These are phyloP conservation scores for Penicillium glabrum DNA, from an alignment of 2,329 filamentous ascomycete genomes.

Conservation along the genomic window DNA sequence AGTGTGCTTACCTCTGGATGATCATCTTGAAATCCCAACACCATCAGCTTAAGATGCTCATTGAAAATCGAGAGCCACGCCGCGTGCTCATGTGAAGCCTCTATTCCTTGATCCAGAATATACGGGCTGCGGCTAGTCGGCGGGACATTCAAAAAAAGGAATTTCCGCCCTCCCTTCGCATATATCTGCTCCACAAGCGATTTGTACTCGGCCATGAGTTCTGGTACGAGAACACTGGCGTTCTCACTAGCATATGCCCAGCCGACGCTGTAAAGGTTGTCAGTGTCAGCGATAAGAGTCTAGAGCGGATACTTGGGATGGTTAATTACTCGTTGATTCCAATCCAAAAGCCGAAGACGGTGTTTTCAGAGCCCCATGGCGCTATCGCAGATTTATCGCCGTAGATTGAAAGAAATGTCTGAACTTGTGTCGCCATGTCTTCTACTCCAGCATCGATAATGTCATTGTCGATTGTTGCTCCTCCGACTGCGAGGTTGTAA, in stretches of 20 bases:
- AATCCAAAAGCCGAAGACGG: constrained; percentile 36
- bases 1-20: constrained; percentile 22
- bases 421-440: constrained; percentile 52
- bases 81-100: constrained; percentile 17
- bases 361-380: constrained; percentile 26
- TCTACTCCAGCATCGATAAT: constrained; percentile 54
- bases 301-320: too few relatives aligned
- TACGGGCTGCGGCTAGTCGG: constrained; percentile 37
- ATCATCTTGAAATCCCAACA: neutral
- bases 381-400: constrained; percentile 29
- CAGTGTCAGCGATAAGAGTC: neutral
- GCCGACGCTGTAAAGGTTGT: constrained; percentile 21
- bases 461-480: constrained; percentile 53
- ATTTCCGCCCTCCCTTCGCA: constrained; percentile 56
- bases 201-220: constrained; percentile 49
- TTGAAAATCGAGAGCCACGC: constrained; percentile 28
- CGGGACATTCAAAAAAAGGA: constrained; percentile 61
- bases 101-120: constrained; percentile 19
- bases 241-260: constrained; percentile 29
- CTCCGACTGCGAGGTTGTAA: constrained; percentile 58
- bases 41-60: constrained; percentile 14
- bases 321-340: constrained; percentile 33
- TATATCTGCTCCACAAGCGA: constrained; percentile 50
- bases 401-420: constrained; percentile 45
- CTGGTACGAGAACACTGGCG: constrained; percentile 29